These are phyloP conservation scores for Sarcomyxa edulis DNA, from an alignment of 768 basidiomycete genomes.

Conservation along the genomic window DNA sequence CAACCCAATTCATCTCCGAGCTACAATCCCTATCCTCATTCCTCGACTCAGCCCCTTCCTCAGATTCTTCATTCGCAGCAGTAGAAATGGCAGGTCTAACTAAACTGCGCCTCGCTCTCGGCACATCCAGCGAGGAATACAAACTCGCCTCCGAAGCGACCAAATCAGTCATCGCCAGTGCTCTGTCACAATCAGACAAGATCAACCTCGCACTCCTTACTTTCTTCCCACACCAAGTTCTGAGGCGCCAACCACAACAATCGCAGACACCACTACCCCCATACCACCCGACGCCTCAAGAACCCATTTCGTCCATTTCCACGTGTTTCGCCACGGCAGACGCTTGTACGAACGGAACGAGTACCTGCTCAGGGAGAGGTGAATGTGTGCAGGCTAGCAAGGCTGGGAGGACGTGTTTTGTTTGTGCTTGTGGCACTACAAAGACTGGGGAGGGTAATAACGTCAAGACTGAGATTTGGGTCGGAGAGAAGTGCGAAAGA, in stretches of 20 bases:
- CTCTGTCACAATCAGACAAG: constrained; percentile 28
- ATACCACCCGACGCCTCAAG: constrained; percentile 33
- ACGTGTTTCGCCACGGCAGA: constrained; percentile 56
- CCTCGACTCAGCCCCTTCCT: constrained; percentile 42
- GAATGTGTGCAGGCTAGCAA: constrained; percentile 56
- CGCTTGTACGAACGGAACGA: constrained; percentile 58
- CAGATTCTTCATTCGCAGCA: constrained; percentile 51
- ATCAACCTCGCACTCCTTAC: constrained; percentile 52
- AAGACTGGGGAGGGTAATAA: constrained; percentile 46
- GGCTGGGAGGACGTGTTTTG: constrained; percentile 51
- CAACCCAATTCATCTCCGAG: constrained; percentile 39
- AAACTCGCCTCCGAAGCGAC: constrained; percentile 35
- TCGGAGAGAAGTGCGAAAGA: constrained; percentile 69
- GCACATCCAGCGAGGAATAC: constrained; percentile 53
- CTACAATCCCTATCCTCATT: constrained; percentile 41
- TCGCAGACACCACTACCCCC: constrained; percentile 44
- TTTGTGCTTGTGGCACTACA: constrained; percentile 46
- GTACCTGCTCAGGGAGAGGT: constrained; percentile 66
- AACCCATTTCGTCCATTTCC: constrained; percentile 54
- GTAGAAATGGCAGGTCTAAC: constrained; percentile 51
- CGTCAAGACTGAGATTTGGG: constrained; percentile 63
- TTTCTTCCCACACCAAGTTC: constrained; percentile 20
- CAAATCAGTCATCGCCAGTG: constrained; percentile 41
- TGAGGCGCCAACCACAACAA: constrained; percentile 33
- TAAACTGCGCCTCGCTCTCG: constrained; percentile 41